Base-by-base conservation (phyloP, 1,284 basidiomycete genomes). In the Trichosporon faecale region DNA sequence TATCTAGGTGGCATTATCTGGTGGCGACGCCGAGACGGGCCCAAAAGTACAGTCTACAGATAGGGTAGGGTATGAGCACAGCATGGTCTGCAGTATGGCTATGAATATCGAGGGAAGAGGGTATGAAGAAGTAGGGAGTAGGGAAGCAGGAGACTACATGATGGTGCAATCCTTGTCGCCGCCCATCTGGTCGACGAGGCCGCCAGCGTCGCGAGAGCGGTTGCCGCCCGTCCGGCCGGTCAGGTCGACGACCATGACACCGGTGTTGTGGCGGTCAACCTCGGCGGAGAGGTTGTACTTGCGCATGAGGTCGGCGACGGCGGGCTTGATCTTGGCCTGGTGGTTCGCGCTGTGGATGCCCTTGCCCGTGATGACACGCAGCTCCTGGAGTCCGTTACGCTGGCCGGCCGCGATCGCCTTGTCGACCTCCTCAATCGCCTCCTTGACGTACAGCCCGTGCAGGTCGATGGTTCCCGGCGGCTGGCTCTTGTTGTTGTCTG, bases 361-460 rank as follows among this genome's bases (percentile, higher is more conserved):
- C 83, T 94, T 92, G 60, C 92, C 95, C 65, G 97, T 94, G 74
- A 98, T 96, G 72, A 98, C 85, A 68, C 89, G 87, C n/a, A 98
- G 80, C 78, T 93, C 88, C 4, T 85, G 77, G 69, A 91, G 87
- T 0, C 92, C 91, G 57, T 88, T 84, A 25, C 80, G 80, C 74
- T 90, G 91, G 3, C 90, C 93, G 60, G 89, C 85, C 74, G 88
- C 83, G 29, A 96, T 88, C 11, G 91, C 89, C 60, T 84, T 78
- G 71, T 95, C 92, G 1, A 88, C 89, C 68, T 86, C 86, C 61
- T 86, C 85, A 65, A 94, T 88, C n/a, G 93, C 92, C 76, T 99
- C 96, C 77, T 94, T 93, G 65, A 96, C 94, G 81, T 93, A 97
- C 7, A 99, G 85, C 0, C 94, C 94, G 79, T 96, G 94, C 52